These are phyloP conservation scores for Candida khao-thaluensis DNA, from an alignment of 805 yeast species.

Conservation along the genomic window DNA sequence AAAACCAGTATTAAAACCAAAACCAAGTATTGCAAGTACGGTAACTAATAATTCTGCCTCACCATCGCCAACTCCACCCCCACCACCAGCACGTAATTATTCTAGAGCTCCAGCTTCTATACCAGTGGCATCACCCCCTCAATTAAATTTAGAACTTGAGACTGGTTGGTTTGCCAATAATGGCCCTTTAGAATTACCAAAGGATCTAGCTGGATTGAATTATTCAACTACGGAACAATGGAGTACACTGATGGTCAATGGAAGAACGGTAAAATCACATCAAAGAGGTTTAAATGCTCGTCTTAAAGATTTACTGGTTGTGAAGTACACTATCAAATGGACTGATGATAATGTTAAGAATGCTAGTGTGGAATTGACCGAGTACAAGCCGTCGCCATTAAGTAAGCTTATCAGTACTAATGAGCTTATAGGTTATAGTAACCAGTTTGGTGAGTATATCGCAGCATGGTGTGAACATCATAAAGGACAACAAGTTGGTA, in stretches of 20 bases:
- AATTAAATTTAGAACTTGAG: slow-evolving; percentile 41
- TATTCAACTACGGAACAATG: slow-evolving; percentile 24
- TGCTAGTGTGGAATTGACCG: slow-evolving; percentile 28
- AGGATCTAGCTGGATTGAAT: slow-evolving; percentile 34
- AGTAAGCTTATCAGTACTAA: slow-evolving; percentile 27
- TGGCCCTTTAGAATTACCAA: slow-evolving; percentile 31
- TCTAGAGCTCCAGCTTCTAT: slow-evolving; percentile 15
- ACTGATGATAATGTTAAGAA: slow-evolving; percentile 19
- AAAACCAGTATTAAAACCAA: slow-evolving; percentile 15
- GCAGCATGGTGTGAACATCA: slow-evolving; percentile 55
- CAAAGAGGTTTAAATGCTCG: slow-evolving; percentile 36
- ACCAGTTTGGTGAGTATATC: slow-evolving; percentile 49
- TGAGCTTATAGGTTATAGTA: slow-evolving; percentile 32
- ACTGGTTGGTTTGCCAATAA: slow-evolving; percentile 47
- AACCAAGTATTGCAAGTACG: slow-evolving; percentile 3
- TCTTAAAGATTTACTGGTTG: slow-evolving; percentile 42
- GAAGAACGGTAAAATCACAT: slow-evolving; percentile 9
- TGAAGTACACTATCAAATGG: slow-evolving; percentile 42
- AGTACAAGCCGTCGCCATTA: slow-evolving; percentile 46
- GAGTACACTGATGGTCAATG: slow-evolving; percentile 11
- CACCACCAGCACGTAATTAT: slow-evolving; percentile 31
- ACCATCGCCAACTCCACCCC: slow-evolving; percentile 23
- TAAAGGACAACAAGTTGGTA: slow-evolving; percentile 47
- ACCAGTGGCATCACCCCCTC: slow-evolving; percentile 26
- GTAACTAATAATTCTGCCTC: slow-evolving; percentile 10